These are phyloP conservation scores for Xylariaceae sp. DNA, from an alignment of 2,329 filamentous ascomycete species.

Conservation along the genomic window DNA sequence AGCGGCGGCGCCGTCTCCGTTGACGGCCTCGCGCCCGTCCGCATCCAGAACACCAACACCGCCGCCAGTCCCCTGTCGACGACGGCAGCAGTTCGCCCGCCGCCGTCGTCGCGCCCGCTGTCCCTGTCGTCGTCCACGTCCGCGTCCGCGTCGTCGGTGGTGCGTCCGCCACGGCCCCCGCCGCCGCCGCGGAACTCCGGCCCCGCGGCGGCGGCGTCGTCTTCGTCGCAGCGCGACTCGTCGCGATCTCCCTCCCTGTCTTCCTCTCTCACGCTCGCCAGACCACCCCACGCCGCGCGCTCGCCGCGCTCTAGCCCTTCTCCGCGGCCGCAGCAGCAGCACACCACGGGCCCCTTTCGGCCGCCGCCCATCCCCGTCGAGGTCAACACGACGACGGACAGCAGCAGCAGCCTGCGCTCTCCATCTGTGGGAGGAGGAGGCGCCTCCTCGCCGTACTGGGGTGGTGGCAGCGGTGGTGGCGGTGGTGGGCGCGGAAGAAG, in stretches of 20 bases:
- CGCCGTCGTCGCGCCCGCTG: slow-evolving; percentile 3
- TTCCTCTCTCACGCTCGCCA: slow-evolving; percentile 11
- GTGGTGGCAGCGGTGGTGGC: background rate
- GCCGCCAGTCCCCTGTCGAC: slow-evolving; percentile 19
- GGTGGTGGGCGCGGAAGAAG: too few relatives aligned
- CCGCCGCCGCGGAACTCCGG: too few relatives aligned
- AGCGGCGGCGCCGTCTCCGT: slow-evolving; percentile 17
- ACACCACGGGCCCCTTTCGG: slow-evolving; percentile 17
- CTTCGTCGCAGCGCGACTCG: too few relatives aligned
- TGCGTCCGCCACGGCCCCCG: too few relatives aligned
- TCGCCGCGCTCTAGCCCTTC: slow-evolving; percentile 20
- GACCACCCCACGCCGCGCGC: slow-evolving; percentile 10
- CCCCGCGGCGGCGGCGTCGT: too few relatives aligned
- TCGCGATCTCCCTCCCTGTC: too few relatives aligned
- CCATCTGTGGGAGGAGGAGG: slow-evolving; percentile 3
- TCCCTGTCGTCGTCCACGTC: too few relatives aligned
- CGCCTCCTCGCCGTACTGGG: background rate
- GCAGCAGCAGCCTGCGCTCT: slow-evolving; percentile 22
- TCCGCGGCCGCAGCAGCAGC: too few relatives aligned
- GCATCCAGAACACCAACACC: too few relatives aligned
- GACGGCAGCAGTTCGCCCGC: slow-evolving; percentile 10
- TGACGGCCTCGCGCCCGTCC: slow-evolving; percentile 21
- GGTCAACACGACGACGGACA: slow-evolving; percentile 19
- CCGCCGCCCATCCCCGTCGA: slow-evolving; percentile 24
- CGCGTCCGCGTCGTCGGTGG: too few relatives aligned